phyloP scores from a whole-genome alignment of 139 green algal genomes.

The Volvox reticuliferus region DNA sequence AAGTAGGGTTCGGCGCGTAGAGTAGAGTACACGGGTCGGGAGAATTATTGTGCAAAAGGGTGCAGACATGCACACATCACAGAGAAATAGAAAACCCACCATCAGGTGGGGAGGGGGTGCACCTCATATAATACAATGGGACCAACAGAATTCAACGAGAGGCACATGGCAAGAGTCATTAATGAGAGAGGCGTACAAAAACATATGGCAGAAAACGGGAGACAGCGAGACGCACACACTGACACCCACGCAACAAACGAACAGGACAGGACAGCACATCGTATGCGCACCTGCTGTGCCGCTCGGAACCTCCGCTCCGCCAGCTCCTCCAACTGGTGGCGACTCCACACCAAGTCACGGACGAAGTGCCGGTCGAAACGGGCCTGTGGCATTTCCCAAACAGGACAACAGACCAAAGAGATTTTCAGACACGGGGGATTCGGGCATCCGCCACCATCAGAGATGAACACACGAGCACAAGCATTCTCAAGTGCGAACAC shows the following conservation, averaged over 20 bases:
- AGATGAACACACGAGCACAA: too few species aligned
- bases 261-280: background rate
- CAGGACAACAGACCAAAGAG: too few species aligned
- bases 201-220: too few species aligned
- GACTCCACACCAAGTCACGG: constrained; percentile 88
- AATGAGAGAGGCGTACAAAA: background rate
- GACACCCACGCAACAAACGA: background rate
- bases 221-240: too few species aligned
- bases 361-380: constrained; percentile 93
- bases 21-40: too few species aligned
- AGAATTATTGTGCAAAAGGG: too few species aligned
- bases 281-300: constrained; percentile 66
- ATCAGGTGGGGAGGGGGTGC: background rate
- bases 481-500: too few species aligned
- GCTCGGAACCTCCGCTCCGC: constrained; percentile 87
- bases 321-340: constrained; percentile 94
- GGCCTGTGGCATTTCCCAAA: constrained; percentile 48
- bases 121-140: too few species aligned
- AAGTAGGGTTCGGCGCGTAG: too few species aligned
- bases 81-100: background rate
- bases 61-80: background rate
- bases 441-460: too few species aligned
- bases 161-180: background rate
- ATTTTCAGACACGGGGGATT: too few species aligned
- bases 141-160: too few species aligned